Evolutionary conservation across 768 basidiomycete species (phyloP), one percentile per base, ranked within the genome.

Genomic region (Mycena maculata): DNA sequence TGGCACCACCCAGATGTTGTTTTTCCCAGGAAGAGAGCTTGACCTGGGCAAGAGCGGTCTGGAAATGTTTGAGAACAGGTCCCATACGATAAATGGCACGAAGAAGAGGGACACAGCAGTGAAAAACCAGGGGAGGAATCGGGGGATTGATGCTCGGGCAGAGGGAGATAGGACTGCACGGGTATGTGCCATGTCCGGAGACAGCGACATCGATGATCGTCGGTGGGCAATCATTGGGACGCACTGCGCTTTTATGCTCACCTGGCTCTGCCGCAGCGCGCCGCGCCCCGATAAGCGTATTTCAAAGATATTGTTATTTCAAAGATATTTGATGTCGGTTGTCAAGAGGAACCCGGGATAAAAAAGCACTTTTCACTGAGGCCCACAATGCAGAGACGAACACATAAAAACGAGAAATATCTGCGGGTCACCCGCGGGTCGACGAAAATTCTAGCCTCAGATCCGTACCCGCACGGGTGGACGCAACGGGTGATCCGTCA

Each of bases 401-500:
- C 8, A 36, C 8, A 13, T 7, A 36, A 36, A 36, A 36, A 36
- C 8, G 8, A 7, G 6, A 6, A 36, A 13, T 36, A 36, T 36
- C 33, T 13, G 33, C 33, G 13, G 6, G 13, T 36, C 13, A 36
- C 33, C 33, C 13, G 33, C 33, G 33, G 33, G 13, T 36, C 8
- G 33, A 13, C 33, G n/a, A 36, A 36, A 36, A 36, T 36, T 36
- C 33, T 36, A 13, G 13, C 33, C 6, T 7, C 33, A 23, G 45
- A 53, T 10, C 33, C 38, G 54, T 16, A 55, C 38, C 54, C 39
- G 54, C 42, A 20, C 55, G 55, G 55, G 55, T 57, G 28, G 28
- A 57, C 18, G 38, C 16, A 16, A 13, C 28, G 55, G 55, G 42
- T 57, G 28, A 57, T 27, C 55, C 55, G 55, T 57, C 7, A 57